Evolutionary conservation across 129 eudicot genomes (phyloP).

Genomic region (Lactuca saligna): DNA sequence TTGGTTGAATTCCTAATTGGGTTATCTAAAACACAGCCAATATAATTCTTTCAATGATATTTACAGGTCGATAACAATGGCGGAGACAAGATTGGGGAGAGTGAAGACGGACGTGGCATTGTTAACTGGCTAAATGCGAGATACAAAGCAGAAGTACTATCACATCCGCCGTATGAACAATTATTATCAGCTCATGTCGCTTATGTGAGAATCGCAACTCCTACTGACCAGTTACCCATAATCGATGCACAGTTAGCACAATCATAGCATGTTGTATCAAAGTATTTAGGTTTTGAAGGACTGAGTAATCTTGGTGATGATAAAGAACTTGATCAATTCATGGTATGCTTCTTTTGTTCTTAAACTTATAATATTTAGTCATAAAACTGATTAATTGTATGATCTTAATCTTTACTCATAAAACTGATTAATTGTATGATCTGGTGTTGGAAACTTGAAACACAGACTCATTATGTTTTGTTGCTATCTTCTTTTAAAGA

Average conservation of each 20-base stretch:
- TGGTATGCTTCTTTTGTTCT: conserved; percentile 42
- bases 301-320: conserved; percentile 53
- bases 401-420: too few species aligned
- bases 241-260: conserved; percentile 86
- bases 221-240: conserved; percentile 85
- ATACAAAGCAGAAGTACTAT: conserved; percentile 59
- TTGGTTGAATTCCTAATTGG: neutral
- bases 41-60: neutral
- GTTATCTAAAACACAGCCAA: neutral
- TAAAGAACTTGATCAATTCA: conserved; percentile 85
- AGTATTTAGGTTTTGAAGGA: conserved; percentile 49
- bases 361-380: neutral
- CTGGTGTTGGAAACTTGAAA: neutral
- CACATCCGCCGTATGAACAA: conserved; percentile 78
- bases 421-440: too few species aligned
- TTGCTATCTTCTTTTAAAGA: conserved; percentile 87
- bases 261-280: conserved; percentile 74
- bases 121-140: conserved; percentile 63
- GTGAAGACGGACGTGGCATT: conserved; percentile 27
- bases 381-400: too few species aligned
- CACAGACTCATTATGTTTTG: conserved; percentile 84
- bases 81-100: conserved; percentile 34
- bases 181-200: conserved; percentile 79
- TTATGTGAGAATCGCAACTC: conserved; percentile 76
- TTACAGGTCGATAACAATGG: conserved; percentile 26